Evolutionary conservation across 129 eudicot genomes (phyloP).

Genomic region (Calendula officinalis): DNA sequence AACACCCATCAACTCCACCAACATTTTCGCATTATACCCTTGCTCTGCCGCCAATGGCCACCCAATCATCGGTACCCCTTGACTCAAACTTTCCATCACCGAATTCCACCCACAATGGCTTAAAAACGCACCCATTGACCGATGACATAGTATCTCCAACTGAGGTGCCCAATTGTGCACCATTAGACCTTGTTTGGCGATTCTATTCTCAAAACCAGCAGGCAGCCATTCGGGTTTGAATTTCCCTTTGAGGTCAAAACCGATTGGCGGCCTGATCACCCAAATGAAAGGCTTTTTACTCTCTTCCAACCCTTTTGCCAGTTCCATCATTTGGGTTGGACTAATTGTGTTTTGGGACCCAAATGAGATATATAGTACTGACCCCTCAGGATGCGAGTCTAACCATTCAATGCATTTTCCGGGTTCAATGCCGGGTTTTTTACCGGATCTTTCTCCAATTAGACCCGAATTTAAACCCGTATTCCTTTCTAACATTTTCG

Average conservation of each 20-base stretch:
- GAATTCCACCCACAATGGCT: slow-evolving; percentile 97
- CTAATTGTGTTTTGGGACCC: slow-evolving; percentile 69
- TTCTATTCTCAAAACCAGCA: slow-evolving; percentile 49
- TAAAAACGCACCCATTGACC: slow-evolving; percentile 59
- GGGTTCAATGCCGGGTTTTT: slow-evolving; percentile 35
- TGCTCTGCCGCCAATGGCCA: slow-evolving; percentile 93
- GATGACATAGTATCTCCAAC: slow-evolving; percentile 60
- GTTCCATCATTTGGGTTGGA: slow-evolving; percentile 64
- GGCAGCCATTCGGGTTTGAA: slow-evolving; percentile 78
- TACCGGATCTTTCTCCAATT: slow-evolving; percentile 35
- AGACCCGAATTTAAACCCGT: background rate
- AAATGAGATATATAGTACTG: slow-evolving; percentile 68
- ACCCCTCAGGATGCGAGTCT: slow-evolving; percentile 26
- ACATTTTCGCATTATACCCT: slow-evolving; percentile 70
- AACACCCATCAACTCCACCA: slow-evolving; percentile 88
- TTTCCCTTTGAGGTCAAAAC: slow-evolving; percentile 49
- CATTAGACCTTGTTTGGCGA: slow-evolving; percentile 43
- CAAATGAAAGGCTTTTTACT: slow-evolving; percentile 60
- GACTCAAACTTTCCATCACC: slow-evolving; percentile 67
- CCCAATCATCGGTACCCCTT: slow-evolving; percentile 73
- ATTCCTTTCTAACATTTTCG: slow-evolving; percentile 32
- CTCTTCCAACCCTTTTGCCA: slow-evolving; percentile 69
- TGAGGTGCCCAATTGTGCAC: slow-evolving; percentile 80
- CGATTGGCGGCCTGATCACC: slow-evolving; percentile 78
- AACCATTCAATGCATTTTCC: slow-evolving; percentile 56